phyloP scores from a whole-genome alignment of 2,329 filamentous ascomycete genomes.

The Botryosphaeria dothidea region DNA sequence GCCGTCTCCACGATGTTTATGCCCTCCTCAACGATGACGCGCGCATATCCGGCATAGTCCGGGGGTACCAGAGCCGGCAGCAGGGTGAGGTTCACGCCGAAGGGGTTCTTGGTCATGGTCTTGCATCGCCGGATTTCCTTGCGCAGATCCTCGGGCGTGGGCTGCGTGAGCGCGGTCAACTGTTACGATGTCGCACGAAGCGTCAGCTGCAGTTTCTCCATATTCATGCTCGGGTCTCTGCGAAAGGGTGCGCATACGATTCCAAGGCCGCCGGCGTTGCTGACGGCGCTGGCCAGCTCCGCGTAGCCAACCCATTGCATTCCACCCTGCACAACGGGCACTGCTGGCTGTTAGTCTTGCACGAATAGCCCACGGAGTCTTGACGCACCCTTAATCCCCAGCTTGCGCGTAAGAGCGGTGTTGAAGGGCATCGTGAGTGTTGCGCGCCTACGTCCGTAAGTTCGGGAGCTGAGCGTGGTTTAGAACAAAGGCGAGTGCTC shows the following conservation, averaged over 20 bases:
- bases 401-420: conserved; percentile 61
- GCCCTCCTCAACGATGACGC: conserved; percentile 90
- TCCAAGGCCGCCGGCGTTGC: conserved; percentile 70
- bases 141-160: conserved; percentile 85
- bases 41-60: conserved; percentile 88
- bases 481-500: not conserved
- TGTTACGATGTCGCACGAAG: conserved; percentile 21
- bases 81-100: conserved; percentile 93
- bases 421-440: conserved; percentile 60
- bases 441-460: conserved; percentile 1
- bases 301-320: conserved; percentile 88
- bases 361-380: conserved; percentile 30
- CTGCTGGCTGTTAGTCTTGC: conserved; percentile 41
- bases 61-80: conserved; percentile 87
- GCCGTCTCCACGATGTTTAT: conserved; percentile 90
- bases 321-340: conserved; percentile 81
- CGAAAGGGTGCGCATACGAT: conserved; percentile 47
- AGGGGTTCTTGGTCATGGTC: conserved; percentile 74
- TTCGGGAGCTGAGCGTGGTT: not conserved
- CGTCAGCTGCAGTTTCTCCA: not conserved
- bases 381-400: conserved; percentile 59
- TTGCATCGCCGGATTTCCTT: conserved; percentile 89
- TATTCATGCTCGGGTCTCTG: not conserved
- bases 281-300: conserved; percentile 71
- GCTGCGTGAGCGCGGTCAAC: conserved; percentile 87